These are phyloP conservation scores for Kalmusia sp. DNA, from an alignment of 2,329 filamentous ascomycete species.

Conservation along the genomic window DNA sequence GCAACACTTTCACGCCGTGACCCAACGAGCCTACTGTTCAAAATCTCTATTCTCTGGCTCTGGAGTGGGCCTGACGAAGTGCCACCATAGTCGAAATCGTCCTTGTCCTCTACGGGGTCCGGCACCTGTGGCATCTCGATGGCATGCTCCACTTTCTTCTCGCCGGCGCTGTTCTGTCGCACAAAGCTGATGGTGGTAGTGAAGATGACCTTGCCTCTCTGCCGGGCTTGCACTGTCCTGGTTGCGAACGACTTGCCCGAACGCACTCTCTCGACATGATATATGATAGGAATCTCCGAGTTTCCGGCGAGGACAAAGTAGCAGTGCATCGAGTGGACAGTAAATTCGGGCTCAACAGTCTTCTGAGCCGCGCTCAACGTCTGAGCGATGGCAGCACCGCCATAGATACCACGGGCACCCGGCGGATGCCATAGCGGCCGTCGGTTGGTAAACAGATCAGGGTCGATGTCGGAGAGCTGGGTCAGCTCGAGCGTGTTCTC, in stretches of 20 bases:
- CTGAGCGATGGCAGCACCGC: slow-evolving; percentile 92
- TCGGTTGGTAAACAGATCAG: slow-evolving; percentile 93
- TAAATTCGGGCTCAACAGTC: slow-evolving; percentile 82
- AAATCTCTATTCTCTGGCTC: slow-evolving; percentile 62
- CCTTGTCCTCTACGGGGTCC: slow-evolving; percentile 51
- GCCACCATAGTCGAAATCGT: slow-evolving; percentile 39
- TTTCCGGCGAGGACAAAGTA: slow-evolving; percentile 96
- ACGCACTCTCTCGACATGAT: slow-evolving; percentile 92
- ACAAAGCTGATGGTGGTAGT: slow-evolving; percentile 94
- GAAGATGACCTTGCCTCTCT: slow-evolving; percentile 89
- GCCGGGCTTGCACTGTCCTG: slow-evolving; percentile 92
- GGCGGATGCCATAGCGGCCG: slow-evolving; percentile 90
- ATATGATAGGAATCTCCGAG: slow-evolving; percentile 83
- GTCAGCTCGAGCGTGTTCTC: slow-evolving; percentile 91
- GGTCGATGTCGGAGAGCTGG: slow-evolving; percentile 76
- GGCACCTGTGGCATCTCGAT: slow-evolving; percentile 58
- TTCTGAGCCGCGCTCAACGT: slow-evolving; percentile 85
- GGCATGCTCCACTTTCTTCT: slow-evolving; percentile 69
- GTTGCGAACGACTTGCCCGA: slow-evolving; percentile 91
- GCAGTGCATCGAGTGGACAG: slow-evolving; percentile 96
- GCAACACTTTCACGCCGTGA: background rate
- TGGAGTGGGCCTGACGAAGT: slow-evolving; percentile 61
- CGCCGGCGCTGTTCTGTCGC: slow-evolving; percentile 66
- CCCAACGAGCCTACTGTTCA: slow-evolving; percentile 55
- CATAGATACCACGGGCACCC: slow-evolving; percentile 91